Evolutionary conservation across 2,329 filamentous ascomycete species (phyloP).

Genomic region (Neofusicoccum umdonicola): DNA sequence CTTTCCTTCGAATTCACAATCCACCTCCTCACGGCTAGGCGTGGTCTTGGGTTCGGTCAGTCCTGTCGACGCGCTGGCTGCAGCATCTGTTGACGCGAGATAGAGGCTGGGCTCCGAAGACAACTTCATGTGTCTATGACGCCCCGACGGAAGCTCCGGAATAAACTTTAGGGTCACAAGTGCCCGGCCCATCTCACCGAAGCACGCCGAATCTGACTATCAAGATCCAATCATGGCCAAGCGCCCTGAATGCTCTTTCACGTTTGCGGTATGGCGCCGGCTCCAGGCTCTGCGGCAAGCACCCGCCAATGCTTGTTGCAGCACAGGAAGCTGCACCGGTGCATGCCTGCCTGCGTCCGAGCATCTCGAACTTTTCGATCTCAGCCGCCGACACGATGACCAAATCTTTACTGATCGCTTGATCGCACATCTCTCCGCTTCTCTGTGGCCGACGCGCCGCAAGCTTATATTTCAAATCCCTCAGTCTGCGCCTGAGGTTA

Average conservation of each 20-base stretch:
- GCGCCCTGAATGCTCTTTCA: not conserved
- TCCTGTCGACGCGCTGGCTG: too few species aligned
- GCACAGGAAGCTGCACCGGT: not conserved
- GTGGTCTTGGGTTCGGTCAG: too few species aligned
- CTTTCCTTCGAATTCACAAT: too few species aligned
- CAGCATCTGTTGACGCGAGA: too few species aligned
- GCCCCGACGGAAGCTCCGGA: not conserved
- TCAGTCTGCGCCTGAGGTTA: not conserved
- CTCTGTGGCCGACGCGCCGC: not conserved
- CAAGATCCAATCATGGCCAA: not conserved
- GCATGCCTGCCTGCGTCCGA: not conserved
- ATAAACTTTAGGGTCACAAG: not conserved
- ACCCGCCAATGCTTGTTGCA: conserved; percentile 10
- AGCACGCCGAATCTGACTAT: not conserved
- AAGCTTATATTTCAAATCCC: not conserved
- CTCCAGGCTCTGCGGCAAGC: conserved; percentile 12
- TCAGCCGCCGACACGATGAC: not conserved
- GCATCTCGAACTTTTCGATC: not conserved
- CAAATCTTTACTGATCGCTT: conserved; percentile 10
- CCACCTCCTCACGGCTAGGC: too few species aligned
- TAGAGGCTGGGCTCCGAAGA: too few species aligned
- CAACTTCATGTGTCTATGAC: not conserved
- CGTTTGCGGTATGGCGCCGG: not conserved
- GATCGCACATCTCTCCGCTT: not conserved
- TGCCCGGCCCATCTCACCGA: not conserved